phyloP scores from a whole-genome alignment of 129 eudicot genomes.

The Gnaphalium uliginosum region DNA sequence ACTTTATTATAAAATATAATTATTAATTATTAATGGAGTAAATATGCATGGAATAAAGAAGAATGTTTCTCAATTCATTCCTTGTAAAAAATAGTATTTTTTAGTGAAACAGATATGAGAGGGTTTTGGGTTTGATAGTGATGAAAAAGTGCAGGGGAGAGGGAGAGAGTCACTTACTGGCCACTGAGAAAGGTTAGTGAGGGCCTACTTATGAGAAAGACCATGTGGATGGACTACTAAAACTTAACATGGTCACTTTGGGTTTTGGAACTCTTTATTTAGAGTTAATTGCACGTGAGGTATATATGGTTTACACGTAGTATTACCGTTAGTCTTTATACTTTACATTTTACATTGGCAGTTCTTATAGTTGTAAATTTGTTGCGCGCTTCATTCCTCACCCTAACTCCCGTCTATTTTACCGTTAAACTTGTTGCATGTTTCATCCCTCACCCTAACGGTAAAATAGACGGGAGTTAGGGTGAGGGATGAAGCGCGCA shows the following conservation, averaged over 20 bases:
- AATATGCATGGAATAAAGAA: constrained; percentile 10
- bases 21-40: constrained; percentile 4
- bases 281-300: too few relatives aligned
- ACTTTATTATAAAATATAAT: neutral
- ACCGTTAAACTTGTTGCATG: too few relatives aligned
- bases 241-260: constrained; percentile 7
- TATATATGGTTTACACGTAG: too few relatives aligned
- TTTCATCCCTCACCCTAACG: too few relatives aligned
- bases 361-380: too few relatives aligned
- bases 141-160: constrained; percentile 4
- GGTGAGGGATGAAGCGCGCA: too few relatives aligned
- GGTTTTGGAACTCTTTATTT: constrained; percentile 19
- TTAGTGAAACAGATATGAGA: constrained; percentile 9
- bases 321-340: too few relatives aligned
- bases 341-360: too few relatives aligned
- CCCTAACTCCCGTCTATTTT: too few relatives aligned
- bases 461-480: too few relatives aligned
- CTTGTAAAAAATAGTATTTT: neutral
- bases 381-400: too few relatives aligned
- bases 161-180: constrained; percentile 18
- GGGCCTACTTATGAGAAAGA: constrained; percentile 25
- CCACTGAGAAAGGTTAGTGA: constrained; percentile 25
- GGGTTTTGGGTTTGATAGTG: constrained; percentile 16
- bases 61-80: constrained; percentile 12
- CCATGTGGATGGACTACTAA: constrained; percentile 24